Evolutionary conservation across 176 grass and related monocot species (phyloP).

Genomic region (Sorghum bicolor): DNA sequence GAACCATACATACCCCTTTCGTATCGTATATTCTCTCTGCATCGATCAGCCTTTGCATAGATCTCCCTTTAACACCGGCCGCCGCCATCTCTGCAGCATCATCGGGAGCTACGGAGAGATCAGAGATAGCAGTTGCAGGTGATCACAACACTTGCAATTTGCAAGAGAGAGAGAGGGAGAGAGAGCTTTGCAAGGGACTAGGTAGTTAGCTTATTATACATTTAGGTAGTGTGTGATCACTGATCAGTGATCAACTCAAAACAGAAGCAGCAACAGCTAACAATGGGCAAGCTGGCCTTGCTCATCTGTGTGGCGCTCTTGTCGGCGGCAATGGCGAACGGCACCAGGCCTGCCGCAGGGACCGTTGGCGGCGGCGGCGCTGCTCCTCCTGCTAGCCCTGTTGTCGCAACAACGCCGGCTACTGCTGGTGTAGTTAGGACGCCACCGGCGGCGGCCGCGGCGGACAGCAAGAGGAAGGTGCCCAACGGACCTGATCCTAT

Average conservation of each 20-base stretch:
- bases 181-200: not conserved
- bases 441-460: not conserved
- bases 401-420: not conserved
- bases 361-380: not conserved
- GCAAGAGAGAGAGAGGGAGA: not conserved
- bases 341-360: conserved; percentile 20
- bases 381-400: not conserved
- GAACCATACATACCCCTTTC: not conserved
- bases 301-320: conserved; percentile 18
- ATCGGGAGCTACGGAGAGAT: not conserved
- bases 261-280: not conserved
- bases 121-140: not conserved
- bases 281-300: conserved; percentile 8
- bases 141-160: not conserved
- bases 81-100: not conserved
- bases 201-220: not conserved
- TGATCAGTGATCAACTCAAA: not conserved
- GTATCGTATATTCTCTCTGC: conserved; percentile 2
- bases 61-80: not conserved
- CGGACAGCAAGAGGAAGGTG: conserved; percentile 67
- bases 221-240: not conserved
- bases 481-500: conserved; percentile 89
- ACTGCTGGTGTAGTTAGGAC: not conserved
- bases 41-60: not conserved
- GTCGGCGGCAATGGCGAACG: conserved; percentile 21